Evolutionary conservation across 768 basidiomycete genomes (phyloP).

Genomic region (Nidularia pulvinata): DNA sequence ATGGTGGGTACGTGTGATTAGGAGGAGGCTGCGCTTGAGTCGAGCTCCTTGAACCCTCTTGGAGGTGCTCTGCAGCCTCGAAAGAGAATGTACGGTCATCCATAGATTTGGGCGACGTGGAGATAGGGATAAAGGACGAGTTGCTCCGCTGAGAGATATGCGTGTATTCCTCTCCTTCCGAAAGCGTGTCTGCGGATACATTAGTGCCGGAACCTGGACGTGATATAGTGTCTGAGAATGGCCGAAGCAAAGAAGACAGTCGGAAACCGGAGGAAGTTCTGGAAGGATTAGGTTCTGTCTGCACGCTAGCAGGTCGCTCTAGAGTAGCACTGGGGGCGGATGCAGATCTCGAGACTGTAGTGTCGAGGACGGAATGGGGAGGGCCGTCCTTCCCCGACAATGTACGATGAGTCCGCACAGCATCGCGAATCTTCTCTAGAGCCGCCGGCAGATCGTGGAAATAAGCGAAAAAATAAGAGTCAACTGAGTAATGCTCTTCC

Average conservation of each 20-base stretch:
- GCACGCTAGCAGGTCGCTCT: conserved; percentile 39
- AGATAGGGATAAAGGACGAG: conserved; percentile 62
- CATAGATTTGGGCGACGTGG: conserved; percentile 35
- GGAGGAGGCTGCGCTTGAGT: conserved; percentile 17
- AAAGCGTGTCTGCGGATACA: conserved; percentile 24
- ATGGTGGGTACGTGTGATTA: conserved; percentile 83
- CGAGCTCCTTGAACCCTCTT: conserved; percentile 4
- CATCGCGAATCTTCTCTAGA: conserved; percentile 79
- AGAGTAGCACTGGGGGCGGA: conserved; percentile 15
- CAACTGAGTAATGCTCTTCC: conserved; percentile 73
- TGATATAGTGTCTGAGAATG: conserved; percentile 55
- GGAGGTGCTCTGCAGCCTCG: background rate
- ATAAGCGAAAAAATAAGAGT: conserved; percentile 95
- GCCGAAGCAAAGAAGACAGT: conserved; percentile 63
- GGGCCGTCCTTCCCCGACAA: conserved; percentile 22
- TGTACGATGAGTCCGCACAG: conserved; percentile 58
- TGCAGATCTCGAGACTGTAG: conserved; percentile 44
- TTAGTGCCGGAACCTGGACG: conserved; percentile 18
- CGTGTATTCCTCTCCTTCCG: conserved; percentile 64
- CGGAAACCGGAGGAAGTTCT: conserved; percentile 53
- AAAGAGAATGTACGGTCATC: background rate
- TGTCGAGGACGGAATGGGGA: conserved; percentile 54
- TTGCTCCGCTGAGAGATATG: conserved; percentile 61
- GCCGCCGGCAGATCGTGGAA: conserved; percentile 81
- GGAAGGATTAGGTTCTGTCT: conserved; percentile 23